phyloP scores from a whole-genome alignment of 352 stramenopile genomes.

The Peronospora destructor region DNA sequence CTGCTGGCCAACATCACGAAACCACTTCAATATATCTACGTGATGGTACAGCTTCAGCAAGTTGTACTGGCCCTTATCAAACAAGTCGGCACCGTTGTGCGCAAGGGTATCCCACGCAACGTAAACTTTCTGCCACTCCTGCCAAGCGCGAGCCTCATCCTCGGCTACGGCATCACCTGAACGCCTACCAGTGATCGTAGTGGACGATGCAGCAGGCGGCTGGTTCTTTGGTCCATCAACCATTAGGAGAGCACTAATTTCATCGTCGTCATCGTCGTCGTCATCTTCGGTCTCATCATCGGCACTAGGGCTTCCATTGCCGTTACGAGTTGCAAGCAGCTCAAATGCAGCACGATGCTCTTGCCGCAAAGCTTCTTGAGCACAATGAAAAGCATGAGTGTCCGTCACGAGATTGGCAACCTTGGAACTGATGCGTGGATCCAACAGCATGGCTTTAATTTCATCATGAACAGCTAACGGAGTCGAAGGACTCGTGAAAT shows the following conservation, averaged over 20 bases:
- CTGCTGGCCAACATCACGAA: conserved; percentile 26
- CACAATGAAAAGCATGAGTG: conserved; percentile 12
- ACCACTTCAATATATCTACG: conserved; percentile 37
- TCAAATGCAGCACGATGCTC: conserved; percentile 31
- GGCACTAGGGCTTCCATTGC: not conserved
- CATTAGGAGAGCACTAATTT: conserved; percentile 31
- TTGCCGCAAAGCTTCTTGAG: conserved; percentile 25
- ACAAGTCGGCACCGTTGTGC: conserved; percentile 23
- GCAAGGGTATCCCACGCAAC: conserved; percentile 30
- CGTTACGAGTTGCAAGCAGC: conserved; percentile 15
- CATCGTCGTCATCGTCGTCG: conserved; percentile 29
- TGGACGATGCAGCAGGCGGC: conserved; percentile 13
- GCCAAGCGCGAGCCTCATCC: conserved; percentile 28
- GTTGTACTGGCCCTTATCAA: conserved; percentile 39
- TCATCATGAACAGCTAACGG: conserved; percentile 15
- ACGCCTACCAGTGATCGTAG: conserved; percentile 8
- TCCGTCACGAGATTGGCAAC: conserved; percentile 23
- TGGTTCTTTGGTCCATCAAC: conserved; percentile 34
- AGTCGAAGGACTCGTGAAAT: conserved; percentile 13
- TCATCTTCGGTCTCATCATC: conserved; percentile 9
- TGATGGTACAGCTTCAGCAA: conserved; percentile 37
- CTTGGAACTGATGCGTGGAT: conserved; percentile 35
- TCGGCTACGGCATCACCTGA: conserved; percentile 16
- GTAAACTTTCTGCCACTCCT: conserved; percentile 31
- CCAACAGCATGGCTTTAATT: conserved; percentile 38